These are phyloP conservation scores for Fusarium pseudocircinatum DNA, from an alignment of 2,329 filamentous ascomycete genomes.

Conservation along the genomic window DNA sequence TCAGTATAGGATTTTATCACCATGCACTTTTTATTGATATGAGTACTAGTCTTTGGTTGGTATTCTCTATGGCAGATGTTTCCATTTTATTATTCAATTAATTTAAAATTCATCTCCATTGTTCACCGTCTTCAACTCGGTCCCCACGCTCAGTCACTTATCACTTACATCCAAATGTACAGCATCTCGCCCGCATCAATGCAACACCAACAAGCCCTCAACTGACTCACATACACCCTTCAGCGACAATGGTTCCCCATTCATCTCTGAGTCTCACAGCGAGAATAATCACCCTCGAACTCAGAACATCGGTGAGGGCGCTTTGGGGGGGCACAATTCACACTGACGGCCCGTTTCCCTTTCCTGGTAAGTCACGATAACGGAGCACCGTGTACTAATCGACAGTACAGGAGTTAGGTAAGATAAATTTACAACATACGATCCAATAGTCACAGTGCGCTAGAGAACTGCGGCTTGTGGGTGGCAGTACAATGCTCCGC, in stretches of 20 bases:
- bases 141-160: slow-evolving; percentile 1
- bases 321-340: slow-evolving; percentile 14
- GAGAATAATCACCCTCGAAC: slow-evolving; percentile 7
- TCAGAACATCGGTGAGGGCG: slow-evolving; percentile 29
- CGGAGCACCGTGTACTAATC: not conserved
- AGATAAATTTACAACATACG: not conserved
- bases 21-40: not conserved
- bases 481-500: slow-evolving; percentile 28
- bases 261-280: slow-evolving; percentile 7
- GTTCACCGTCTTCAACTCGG: slow-evolving; percentile 3
- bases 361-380: not conserved
- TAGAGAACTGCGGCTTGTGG: not conserved
- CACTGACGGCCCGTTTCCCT: slow-evolving; percentile 21
- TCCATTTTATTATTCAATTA: too few relatives aligned
- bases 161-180: slow-evolving; percentile 9
- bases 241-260: slow-evolving; percentile 15
- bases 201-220: slow-evolving; percentile 7
- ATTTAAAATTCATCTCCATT: not conserved
- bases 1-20: not conserved
- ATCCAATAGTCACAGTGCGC: not conserved
- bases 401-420: not conserved
- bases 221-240: slow-evolving; percentile 33
- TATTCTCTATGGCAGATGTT: fast-evolving
- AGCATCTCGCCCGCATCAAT: slow-evolving; percentile 19
- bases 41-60: too few relatives aligned